Evolutionary conservation across 2,329 filamentous ascomycete species (phyloP), one percentile per base, ranked within the genome.

Genomic region (Phaeomoniella chlamydospora): DNA sequence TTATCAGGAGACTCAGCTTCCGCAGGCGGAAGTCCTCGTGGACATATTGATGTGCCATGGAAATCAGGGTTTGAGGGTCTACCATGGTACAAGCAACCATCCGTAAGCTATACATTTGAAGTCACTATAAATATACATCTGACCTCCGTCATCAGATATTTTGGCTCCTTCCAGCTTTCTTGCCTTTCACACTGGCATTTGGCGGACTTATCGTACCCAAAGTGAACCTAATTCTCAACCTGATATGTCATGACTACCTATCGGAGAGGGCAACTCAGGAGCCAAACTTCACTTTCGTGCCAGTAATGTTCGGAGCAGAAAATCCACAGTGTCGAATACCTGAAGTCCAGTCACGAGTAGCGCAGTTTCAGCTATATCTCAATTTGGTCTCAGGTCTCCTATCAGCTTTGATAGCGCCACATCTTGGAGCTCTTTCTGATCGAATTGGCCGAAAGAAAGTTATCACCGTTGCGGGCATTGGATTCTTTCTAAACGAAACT

Each of bases 201-300:
- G 90, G 88, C 18, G 85, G 84, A 38, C 72, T 83, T 4, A 65
- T 90, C 5, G 83, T 94, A 5, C 87, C 88, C 6, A 90, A 81
- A 54, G 67, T 94, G 42, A 93, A 94, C 50, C 61, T 94, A 58
- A 84, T 93, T 42, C 68, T 93, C 41, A 71, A 78, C 39, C 67
- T 98, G 17, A 74, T 96, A 36, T 98, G 90, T 56, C 73, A 76
- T 42, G 70, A 81, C 41, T 92, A 94, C 56, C 80, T 90, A 45
- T 69, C 77, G 15, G 80, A 92, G 47, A 62, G 71, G 53, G 65
- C 71, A 5, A 52, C 67, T 3, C 45, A 57, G 5, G 67, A 83
- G 42, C 77, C 79, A 0, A 61, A 57, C 16, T 73, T 74, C 44
- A 66, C 65, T 4, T 69, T 77, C 50, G 52, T 68, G 1, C 80